These are phyloP conservation scores for Dactylellina parvicollis DNA, from an alignment of 2,329 filamentous ascomycete genomes.

Conservation along the genomic window DNA sequence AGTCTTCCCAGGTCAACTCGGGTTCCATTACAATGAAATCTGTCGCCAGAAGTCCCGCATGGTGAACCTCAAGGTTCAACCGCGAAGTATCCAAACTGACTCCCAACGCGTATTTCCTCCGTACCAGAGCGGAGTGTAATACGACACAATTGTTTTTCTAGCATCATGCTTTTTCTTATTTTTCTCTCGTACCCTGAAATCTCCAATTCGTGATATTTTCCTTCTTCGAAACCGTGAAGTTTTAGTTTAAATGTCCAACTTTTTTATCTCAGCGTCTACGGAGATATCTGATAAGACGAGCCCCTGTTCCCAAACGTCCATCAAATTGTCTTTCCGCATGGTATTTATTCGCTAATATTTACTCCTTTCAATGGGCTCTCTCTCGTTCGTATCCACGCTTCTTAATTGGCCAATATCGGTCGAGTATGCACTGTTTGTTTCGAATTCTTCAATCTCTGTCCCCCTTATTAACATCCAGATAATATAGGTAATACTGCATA, in stretches of 20 bases:
- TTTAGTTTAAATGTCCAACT: neutral
- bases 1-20: too few species aligned
- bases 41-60: too few species aligned
- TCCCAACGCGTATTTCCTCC: too few species aligned
- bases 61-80: too few species aligned
- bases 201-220: too few species aligned
- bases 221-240: neutral
- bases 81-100: too few species aligned
- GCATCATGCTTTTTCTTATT: neutral
- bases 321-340: conserved; percentile 26
- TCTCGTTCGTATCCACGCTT: conserved; percentile 14
- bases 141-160: neutral
- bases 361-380: conserved; percentile 8
- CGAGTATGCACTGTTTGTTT: conserved; percentile 14
- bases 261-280: conserved; percentile 12
- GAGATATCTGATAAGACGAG: conserved; percentile 12
- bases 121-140: conserved; percentile 13
- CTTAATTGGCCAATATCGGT: neutral
- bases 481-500: neutral
- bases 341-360: conserved; percentile 26
- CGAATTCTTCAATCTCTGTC: neutral
- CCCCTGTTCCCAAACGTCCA: neutral
- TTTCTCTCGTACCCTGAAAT: too few species aligned
- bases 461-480: neutral
- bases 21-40: too few species aligned